phyloP scores from a whole-genome alignment of 148 eudicot genomes.

The Spergularia marina region DNA sequence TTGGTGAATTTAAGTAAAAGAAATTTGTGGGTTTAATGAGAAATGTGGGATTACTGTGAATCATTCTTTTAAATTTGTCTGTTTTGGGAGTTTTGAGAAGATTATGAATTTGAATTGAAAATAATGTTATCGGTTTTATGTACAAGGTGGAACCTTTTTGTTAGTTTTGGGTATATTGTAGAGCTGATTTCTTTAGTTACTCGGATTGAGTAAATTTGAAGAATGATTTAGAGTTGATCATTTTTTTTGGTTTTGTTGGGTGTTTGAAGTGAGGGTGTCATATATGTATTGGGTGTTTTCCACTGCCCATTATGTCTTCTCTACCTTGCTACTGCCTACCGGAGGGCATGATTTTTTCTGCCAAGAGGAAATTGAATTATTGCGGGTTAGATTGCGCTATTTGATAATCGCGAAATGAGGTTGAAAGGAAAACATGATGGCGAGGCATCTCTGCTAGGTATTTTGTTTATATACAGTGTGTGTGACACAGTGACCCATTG shows the following conservation, averaged over 20 bases:
- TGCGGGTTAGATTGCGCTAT: neutral
- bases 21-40: slow-evolving; percentile 1
- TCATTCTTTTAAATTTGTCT: too few species aligned
- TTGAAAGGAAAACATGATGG: neutral
- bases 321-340: neutral
- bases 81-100: neutral
- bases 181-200: neutral
- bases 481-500: neutral
- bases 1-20: neutral
- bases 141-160: neutral
- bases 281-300: neutral
- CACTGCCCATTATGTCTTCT: neutral
- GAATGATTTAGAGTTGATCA: neutral
- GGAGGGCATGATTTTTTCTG: neutral
- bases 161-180: neutral
- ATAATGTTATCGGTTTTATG: neutral
- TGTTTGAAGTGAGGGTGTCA: neutral
- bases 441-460: neutral
- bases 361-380: neutral
- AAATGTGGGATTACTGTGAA: slow-evolving; percentile 1
- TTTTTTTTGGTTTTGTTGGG: neutral
- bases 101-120: neutral
- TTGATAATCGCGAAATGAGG: neutral
- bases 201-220: neutral
- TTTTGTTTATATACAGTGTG: neutral